Evolutionary conservation across 352 stramenopile species (phyloP).

Genomic region (Hyaloperonospora arabidopsidis): DNA sequence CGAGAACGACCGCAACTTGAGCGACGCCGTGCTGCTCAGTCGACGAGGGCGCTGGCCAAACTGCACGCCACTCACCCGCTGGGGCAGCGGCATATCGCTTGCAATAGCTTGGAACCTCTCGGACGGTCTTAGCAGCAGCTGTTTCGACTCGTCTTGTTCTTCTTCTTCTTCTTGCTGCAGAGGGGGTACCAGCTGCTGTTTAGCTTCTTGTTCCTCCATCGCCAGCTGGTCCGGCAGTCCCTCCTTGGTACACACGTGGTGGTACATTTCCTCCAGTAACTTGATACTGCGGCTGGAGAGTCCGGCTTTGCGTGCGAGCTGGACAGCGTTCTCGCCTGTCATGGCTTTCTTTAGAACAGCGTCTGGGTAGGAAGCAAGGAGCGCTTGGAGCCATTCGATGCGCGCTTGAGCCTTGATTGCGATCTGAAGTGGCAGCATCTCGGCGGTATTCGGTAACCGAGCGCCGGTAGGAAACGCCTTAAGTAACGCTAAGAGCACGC

Average conservation of each 20-base stretch:
- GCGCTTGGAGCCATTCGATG: constrained; percentile 81
- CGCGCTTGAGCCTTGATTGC: constrained; percentile 81
- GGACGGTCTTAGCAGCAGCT: constrained; percentile 23
- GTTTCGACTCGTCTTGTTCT: constrained; percentile 19
- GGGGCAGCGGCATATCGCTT: constrained; percentile 21
- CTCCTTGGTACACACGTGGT: constrained; percentile 71
- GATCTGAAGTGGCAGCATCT: constrained; percentile 84
- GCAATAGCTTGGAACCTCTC: constrained; percentile 36
- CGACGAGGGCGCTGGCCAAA: constrained; percentile 26
- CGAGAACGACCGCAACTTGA: constrained; percentile 55
- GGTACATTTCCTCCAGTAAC: constrained; percentile 82
- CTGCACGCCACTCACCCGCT: constrained; percentile 11
- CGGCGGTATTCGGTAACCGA: constrained; percentile 61
- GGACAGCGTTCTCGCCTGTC: constrained; percentile 64
- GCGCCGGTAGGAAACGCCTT: constrained; percentile 72
- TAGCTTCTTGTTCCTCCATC: constrained; percentile 38
- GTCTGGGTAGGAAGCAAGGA: constrained; percentile 76
- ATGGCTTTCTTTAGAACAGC: constrained; percentile 71
- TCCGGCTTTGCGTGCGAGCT: constrained; percentile 54
- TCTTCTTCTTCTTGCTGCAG: no score
- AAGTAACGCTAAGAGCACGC: constrained; percentile 64
- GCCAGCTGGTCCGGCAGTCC: constrained; percentile 46
- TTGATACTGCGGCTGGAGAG: constrained; percentile 57
- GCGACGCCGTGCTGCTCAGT: constrained; percentile 37
- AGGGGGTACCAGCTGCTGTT: not conserved